These are phyloP conservation scores for Aquilaria yunnanensis DNA, from an alignment of 345 rosid genomes.

Conservation along the genomic window DNA sequence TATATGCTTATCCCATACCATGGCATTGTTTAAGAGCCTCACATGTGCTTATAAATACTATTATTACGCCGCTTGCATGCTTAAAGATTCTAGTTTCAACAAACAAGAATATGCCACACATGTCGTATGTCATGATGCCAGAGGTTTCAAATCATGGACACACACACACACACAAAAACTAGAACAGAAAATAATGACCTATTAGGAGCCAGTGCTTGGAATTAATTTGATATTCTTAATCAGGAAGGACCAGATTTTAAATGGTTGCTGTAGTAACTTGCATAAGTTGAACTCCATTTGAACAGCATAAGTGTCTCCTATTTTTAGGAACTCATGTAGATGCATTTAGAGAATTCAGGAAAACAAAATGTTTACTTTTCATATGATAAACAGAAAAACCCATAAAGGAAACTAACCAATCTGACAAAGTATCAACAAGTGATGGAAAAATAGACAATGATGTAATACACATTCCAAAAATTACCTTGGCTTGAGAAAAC, in stretches of 20 bases:
- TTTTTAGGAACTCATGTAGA: constrained; percentile 3
- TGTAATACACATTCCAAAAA: constrained; percentile 3
- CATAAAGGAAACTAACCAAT: not conserved
- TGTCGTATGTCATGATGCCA: too few species aligned
- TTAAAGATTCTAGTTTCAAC: not conserved
- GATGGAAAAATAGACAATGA: constrained; percentile 4
- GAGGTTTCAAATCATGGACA: too few species aligned
- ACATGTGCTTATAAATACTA: not conserved
- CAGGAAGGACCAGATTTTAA: too few species aligned
- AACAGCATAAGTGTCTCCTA: not conserved
- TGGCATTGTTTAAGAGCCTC: not conserved
- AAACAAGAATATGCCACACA: too few species aligned
- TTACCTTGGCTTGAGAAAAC: constrained; percentile 92
- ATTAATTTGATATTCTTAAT: too few species aligned
- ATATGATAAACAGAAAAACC: not conserved
- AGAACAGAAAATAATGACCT: too few species aligned
- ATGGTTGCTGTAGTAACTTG: too few species aligned
- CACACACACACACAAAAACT: too few species aligned
- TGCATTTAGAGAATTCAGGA: not conserved
- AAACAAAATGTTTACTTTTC: not conserved
- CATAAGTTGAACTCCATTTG: too few species aligned
- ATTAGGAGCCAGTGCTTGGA: too few species aligned
- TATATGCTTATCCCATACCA: not conserved
- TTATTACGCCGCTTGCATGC: not conserved
- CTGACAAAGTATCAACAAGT: constrained; percentile 1